These are phyloP conservation scores for Nemania serpens DNA, from an alignment of 2,329 filamentous ascomycete genomes.

Conservation along the genomic window DNA sequence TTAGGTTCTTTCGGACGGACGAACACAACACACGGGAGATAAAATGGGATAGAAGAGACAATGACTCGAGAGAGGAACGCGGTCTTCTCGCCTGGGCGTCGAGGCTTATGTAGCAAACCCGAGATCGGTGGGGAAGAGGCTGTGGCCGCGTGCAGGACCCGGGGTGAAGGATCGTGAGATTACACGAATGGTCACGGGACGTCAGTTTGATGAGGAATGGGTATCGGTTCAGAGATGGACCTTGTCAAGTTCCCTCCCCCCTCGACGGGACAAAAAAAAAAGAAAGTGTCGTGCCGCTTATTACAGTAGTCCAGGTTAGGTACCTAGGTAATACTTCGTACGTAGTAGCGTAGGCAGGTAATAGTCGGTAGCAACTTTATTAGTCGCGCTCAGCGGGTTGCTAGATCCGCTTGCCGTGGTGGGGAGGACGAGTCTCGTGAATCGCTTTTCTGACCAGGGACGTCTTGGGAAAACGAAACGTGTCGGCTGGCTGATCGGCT, in stretches of 20 bases:
- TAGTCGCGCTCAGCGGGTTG: slow-evolving; percentile 26
- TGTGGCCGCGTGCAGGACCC: slow-evolving; percentile 1
- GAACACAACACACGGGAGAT: neutral
- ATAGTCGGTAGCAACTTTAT: slow-evolving; percentile 13
- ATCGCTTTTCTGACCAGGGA: slow-evolving; percentile 29
- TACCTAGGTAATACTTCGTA: no score
- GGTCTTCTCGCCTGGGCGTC: no score
- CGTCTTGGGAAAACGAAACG: slow-evolving; percentile 25
- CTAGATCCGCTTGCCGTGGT: slow-evolving; percentile 31
- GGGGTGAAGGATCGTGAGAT: slow-evolving; percentile 30
- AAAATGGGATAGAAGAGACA: slow-evolving; percentile 23
- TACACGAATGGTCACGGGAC: slow-evolving; percentile 27
- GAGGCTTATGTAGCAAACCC: slow-evolving; percentile 17
- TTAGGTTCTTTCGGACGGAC: neutral
- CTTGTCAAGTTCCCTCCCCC: slow-evolving; percentile 19
- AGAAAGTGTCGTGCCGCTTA: slow-evolving; percentile 23
- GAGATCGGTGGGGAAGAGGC: slow-evolving; percentile 27
- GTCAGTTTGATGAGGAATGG: slow-evolving; percentile 31
- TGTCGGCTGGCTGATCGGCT: slow-evolving; percentile 1
- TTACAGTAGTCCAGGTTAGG: neutral
- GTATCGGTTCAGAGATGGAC: slow-evolving; percentile 17
- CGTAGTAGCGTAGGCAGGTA: no score
- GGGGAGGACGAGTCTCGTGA: slow-evolving; percentile 27
- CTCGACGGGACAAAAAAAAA: neutral
- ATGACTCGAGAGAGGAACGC: neutral